These are phyloP conservation scores for Syncephalis plumigaleata DNA, from an alignment of 371 early-diverging fungal species.

Conservation along the genomic window DNA sequence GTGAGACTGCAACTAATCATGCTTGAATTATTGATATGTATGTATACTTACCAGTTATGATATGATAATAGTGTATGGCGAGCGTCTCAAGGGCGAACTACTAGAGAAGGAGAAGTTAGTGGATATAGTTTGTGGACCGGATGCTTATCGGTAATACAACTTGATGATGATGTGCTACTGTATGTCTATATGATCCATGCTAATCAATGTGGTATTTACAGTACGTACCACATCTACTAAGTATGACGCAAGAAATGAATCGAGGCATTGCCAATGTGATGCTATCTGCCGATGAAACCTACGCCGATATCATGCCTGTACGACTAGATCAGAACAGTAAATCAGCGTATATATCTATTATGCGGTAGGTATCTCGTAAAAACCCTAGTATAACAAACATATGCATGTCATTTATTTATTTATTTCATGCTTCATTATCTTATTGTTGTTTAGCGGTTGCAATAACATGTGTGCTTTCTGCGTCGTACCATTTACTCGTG, in stretches of 20 bases:
- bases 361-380: conserved; percentile 18
- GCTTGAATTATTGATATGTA: background rate
- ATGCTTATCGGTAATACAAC: conserved; percentile 37
- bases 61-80: conserved; percentile 47
- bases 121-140: conserved; percentile 67
- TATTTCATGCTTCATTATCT: background rate
- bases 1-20: conserved; percentile 1
- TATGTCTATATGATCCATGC: no score
- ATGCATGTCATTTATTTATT: background rate
- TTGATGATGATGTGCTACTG: no score
- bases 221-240: conserved; percentile 46
- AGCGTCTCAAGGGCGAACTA: conserved; percentile 50
- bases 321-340: conserved; percentile 36
- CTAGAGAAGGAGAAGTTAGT: conserved; percentile 52
- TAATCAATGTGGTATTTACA: no score
- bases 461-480: conserved; percentile 76
- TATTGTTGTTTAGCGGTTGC: conserved; percentile 24
- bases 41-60: background rate
- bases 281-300: conserved; percentile 69
- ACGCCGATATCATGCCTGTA: conserved; percentile 64
- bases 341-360: conserved; percentile 50
- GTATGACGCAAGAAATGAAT: conserved; percentile 36
- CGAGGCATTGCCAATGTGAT: conserved; percentile 65
- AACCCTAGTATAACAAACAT: background rate
- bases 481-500: conserved; percentile 57